Percentiles rank a stretch among this genome's conserved stretches.
Conservation (phyloP, 2,329 filamentous ascomycete genomes). For the Aurifilum marmelostoma region DNA sequence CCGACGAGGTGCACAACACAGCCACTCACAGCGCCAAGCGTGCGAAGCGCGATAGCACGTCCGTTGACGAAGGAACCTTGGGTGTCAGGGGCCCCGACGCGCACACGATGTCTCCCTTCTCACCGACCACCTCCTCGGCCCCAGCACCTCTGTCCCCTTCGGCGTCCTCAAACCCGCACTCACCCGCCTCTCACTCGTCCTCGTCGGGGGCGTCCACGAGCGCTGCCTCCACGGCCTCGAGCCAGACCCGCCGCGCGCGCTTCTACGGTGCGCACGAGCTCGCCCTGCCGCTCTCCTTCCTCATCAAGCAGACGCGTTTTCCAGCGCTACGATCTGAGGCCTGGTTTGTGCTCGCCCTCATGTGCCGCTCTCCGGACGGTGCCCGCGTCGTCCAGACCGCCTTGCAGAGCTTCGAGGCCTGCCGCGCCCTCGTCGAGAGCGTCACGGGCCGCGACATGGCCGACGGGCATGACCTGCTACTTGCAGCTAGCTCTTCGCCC, state of each 20-base stretch:
- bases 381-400: slow-evolving; percentile 49
- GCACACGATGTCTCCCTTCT: slow-evolving; percentile 4
- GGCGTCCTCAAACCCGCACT: slow-evolving; percentile 13
- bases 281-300: slow-evolving; percentile 49
- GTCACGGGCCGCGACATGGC: slow-evolving; percentile 50
- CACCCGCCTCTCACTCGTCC: slow-evolving; percentile 10
- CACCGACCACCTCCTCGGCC: slow-evolving; percentile 1
- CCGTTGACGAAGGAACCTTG: neutral
- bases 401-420: slow-evolving; percentile 47
- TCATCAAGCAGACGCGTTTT: slow-evolving; percentile 62
- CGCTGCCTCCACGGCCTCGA: neutral
- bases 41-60: slow-evolving; percentile 6
- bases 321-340: slow-evolving; percentile 62
- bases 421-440: slow-evolving; percentile 49
- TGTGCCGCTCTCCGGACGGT: slow-evolving; percentile 56
- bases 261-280: slow-evolving; percentile 50
- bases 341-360: slow-evolving; percentile 65
- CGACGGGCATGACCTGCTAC: slow-evolving; percentile 32
- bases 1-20: slow-evolving; percentile 37
- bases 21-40: slow-evolving; percentile 16
- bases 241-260: slow-evolving; percentile 42
- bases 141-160: neutral
- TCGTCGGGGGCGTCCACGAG: slow-evolving; percentile 8
- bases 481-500: slow-evolving; percentile 4
- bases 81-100: neutral